Base-by-base conservation (phyloP, 495 filamentous ascomycete species). In the Xylaria cubensis region DNA sequence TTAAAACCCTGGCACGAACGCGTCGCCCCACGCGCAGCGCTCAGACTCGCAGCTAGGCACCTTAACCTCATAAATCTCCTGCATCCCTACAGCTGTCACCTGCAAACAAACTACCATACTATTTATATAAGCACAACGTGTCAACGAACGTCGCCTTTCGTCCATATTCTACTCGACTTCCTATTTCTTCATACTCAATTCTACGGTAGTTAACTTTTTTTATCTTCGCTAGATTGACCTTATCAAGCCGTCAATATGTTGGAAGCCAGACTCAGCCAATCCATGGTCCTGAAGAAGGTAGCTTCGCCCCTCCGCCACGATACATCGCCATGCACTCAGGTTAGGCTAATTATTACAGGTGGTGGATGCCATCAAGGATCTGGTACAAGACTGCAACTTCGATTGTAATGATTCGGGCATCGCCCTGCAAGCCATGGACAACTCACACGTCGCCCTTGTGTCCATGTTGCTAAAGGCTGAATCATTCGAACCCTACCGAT, bases 371-470 rank as follows among this genome's bases (percentile, higher is more conserved):
- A 97, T 99, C 90, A 98, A 97, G 84, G 97, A 99, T 78, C 90
- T 99, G 36, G 96, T 99, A 64, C 96, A 98, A 84, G 95, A 98
- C 85, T 98, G 97, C 90, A 99, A 99, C 85, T 99, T 99, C 85
- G 96, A 99, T 86, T 99, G 97, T 92, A 99, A 98, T 92, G 96
- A 99, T 88, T 93, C 93, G 73, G 96, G 96, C 64, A 95, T 99
- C 82, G 94, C 94, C 65, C 92, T 99, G 39, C 96, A 99, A 85
- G 96, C 96, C 76, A 99, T 99, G 97, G 96, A 99, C 86, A 99
- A 97, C 88, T 97, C 95, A 70, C 96, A 99, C 86, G 96, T 99
- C 80, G 96, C 96, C 64, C 92, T 99, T 59, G 96, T 99, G 48
- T 97, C 96, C 70, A 98, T 99, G 97, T 89, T 97, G 87, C 92